Conservation (phyloP, 2,329 filamentous ascomycete species). For the Colletotrichum lupini region DNA sequence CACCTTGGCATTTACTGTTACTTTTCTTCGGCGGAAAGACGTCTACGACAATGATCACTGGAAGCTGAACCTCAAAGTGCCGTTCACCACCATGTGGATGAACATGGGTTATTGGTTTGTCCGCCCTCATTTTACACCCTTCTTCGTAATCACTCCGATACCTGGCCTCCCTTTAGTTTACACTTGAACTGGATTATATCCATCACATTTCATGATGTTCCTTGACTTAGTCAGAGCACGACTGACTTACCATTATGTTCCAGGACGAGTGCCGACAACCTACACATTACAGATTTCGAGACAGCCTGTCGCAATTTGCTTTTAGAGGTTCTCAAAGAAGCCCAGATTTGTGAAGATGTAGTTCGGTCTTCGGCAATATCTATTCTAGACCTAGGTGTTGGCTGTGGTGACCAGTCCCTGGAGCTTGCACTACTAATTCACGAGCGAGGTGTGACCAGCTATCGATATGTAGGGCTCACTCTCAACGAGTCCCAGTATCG, state of each 20-base stretch:
- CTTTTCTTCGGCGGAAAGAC: conserved; percentile 42
- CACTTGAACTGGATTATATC: background rate
- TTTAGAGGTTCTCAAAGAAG: conserved; percentile 54
- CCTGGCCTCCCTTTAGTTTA: background rate
- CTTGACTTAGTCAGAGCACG: background rate
- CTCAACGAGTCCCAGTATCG: conserved; percentile 57
- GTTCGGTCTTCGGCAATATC: conserved; percentile 39
- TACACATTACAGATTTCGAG: conserved; percentile 50
- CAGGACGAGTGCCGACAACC: conserved; percentile 44
- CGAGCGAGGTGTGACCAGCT: conserved; percentile 38
- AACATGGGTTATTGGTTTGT: conserved; percentile 71
- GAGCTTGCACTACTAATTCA: conserved; percentile 50
- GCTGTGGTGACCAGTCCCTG: conserved; percentile 68
- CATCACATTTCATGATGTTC: background rate
- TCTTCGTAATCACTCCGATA: no score
- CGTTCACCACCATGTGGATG: conserved; percentile 69
- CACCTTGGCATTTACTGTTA: conserved; percentile 31
- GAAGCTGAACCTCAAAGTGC: conserved; percentile 61
- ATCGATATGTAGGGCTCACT: conserved; percentile 65
- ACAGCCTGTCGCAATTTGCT: conserved; percentile 62
- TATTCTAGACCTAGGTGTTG: conserved; percentile 66
- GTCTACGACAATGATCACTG: conserved; percentile 66
- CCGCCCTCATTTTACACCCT: no score
- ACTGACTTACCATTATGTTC: background rate
- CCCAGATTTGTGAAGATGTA: conserved; percentile 49